phyloP scores from a whole-genome alignment of 441 rosid species.

The Erysimum pusillum region DNA sequence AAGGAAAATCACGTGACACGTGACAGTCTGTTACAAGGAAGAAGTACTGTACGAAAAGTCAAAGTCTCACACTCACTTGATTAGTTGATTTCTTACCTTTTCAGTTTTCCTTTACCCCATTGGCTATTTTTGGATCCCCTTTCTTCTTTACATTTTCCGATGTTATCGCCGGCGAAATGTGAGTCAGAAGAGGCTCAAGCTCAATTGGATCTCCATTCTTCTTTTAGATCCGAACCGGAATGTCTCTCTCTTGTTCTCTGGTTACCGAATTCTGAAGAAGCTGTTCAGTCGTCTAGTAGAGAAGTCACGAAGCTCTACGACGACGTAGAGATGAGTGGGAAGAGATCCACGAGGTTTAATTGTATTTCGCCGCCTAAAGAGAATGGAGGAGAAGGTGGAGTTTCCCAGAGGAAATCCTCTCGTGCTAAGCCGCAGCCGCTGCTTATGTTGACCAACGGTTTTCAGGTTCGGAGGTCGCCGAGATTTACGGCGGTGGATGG shows the following conservation, averaged over 20 bases:
- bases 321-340: slow-evolving; percentile 25
- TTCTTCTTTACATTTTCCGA: slow-evolving; percentile 10
- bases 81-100: slow-evolving; percentile 7
- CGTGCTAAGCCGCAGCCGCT: slow-evolving; percentile 3
- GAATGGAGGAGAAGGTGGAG: slow-evolving; percentile 9
- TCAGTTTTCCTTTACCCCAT: neutral
- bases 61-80: neutral
- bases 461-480: slow-evolving; percentile 41
- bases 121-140: slow-evolving; percentile 20
- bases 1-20: too few species aligned
- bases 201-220: neutral
- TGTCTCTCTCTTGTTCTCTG: slow-evolving; percentile 37
- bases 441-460: slow-evolving; percentile 1
- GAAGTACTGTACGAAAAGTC: neutral
- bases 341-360: slow-evolving; percentile 43
- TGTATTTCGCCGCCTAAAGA: slow-evolving; percentile 17
- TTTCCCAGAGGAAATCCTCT: slow-evolving; percentile 3
- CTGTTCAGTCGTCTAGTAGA: slow-evolving; percentile 17
- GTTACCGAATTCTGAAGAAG: slow-evolving; percentile 15
- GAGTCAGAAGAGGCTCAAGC: slow-evolving; percentile 10
- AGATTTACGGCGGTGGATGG: neutral
- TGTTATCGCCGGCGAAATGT: slow-evolving; percentile 44
- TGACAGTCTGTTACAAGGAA: neutral
- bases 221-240: slow-evolving; percentile 31
- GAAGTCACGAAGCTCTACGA: slow-evolving; percentile 1